Evolutionary conservation across 495 filamentous ascomycete species (phyloP), one percentile per base, ranked within the genome.

Genomic region (Trichoderma reesei): DNA sequence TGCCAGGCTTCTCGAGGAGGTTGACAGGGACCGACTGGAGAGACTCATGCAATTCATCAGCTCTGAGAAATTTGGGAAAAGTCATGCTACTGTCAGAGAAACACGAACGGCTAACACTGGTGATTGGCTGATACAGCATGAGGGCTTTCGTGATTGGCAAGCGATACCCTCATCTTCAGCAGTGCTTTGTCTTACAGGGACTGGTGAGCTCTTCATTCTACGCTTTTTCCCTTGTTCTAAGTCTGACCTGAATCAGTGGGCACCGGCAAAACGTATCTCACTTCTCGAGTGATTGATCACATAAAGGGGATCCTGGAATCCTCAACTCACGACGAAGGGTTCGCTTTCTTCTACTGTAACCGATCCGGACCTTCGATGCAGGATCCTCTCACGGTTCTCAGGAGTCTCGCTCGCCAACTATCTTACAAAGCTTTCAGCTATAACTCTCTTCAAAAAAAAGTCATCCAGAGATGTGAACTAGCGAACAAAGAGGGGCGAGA

Each of bases 341-440:
- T 77, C 62, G 76, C 76, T 0, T 77, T 73, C 60, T 79, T 78
- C 68, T 79, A 79, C 61, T 79, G 76, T 62, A 66, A 72, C 48
- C 64, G 68, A 20, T 70, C 72, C 46, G 76, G 74, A 65, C 41
- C 61, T 3, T 62, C 51, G 9, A 71, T 75, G 5, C 63, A 65
- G 37, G 44, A 75, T 5, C 68, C 77, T n/a, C 59, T 71, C 3
- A 65, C 61, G 0, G 64, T 79, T 11, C 68, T 78, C 7, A 67
- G 68, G 38, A 76, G 73, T 61, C 67, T 75, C 51, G 68, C 75
- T 8, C 66, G 73, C 16, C 77, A 80, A 39, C 67, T 78, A 9
- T 74, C 73, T 31, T 11, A 38, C 37, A 73, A 62, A 26, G 62
- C 60, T 37, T 26, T 38, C 2, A 41, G 46, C 11, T 51, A 62